A percentile compares a stretch with the other conserved stretches of the same genome.
Evolutionary conservation across 2,329 filamentous ascomycete genomes (phyloP).

Genomic region (Penicillium sp.): DNA sequence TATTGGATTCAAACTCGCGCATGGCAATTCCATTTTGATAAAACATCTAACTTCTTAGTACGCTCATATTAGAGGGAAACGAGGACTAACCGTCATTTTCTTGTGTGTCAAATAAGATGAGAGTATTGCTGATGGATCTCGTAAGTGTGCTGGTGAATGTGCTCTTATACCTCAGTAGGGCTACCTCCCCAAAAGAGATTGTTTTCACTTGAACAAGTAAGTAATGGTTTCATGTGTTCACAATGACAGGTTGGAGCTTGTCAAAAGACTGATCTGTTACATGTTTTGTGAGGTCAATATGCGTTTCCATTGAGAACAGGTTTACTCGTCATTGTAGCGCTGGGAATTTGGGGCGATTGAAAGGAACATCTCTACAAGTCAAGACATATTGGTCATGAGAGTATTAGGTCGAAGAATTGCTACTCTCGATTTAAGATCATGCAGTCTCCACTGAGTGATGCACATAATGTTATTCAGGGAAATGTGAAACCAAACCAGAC

Average conservation of each 20-base stretch:
- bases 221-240: slow-evolving; percentile 3
- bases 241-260: background rate
- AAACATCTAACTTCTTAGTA: slow-evolving; percentile 1
- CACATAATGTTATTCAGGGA: background rate
- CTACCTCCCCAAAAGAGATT: background rate
- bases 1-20: background rate
- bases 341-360: no score
- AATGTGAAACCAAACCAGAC: background rate
- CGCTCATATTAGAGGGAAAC: background rate
- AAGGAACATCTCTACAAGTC: background rate
- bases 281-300: background rate
- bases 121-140: background rate
- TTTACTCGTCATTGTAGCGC: background rate
- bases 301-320: background rate
- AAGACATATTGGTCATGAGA: background rate
- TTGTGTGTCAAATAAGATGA: background rate
- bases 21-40: slow-evolving; percentile 1
- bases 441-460: background rate
- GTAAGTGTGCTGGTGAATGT: background rate
- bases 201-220: background rate
- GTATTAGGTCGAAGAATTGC: background rate
- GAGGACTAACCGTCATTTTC: background rate
- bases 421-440: background rate
- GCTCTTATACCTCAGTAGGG: background rate
- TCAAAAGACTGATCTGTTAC: background rate